Evolutionary conservation across 305 asterid genomes (phyloP).

Genomic region (Fraxinus greggii): DNA sequence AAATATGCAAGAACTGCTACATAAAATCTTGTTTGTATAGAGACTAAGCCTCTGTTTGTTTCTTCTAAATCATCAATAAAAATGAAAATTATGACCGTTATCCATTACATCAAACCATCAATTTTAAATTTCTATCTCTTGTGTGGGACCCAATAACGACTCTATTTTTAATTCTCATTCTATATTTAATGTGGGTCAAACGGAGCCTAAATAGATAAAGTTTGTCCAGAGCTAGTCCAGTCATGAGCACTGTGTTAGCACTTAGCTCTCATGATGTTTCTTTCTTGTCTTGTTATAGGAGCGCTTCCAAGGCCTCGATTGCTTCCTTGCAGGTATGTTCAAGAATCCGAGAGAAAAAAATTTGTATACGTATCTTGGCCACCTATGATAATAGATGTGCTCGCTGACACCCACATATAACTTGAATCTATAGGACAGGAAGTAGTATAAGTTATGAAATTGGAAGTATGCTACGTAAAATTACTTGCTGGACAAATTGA

Average conservation of each 20-base stretch:
- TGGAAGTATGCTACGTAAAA: background rate
- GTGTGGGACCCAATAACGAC: no score
- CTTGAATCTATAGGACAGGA: background rate
- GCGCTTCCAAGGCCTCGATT: conserved; percentile 84
- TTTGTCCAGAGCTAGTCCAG: background rate
- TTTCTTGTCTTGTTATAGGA: conserved; percentile 47
- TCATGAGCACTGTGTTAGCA: background rate
- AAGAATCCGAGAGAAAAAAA: background rate
- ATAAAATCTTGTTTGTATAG: background rate
- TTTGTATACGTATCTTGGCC: background rate
- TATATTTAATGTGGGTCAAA: no score
- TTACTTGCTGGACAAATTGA: background rate
- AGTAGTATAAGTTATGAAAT: background rate
- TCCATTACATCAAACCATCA: no score
- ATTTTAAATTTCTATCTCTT: no score
- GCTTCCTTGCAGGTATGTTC: conserved; percentile 89
- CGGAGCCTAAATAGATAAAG: background rate
- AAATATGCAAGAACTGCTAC: background rate
- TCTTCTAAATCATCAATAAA: no score
- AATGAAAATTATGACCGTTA: no score
- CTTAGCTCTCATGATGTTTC: background rate
- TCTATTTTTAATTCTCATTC: no score
- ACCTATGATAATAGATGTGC: background rate
- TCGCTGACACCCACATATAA: no score
- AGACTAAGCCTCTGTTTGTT: no score